Percentiles rank a stretch among this genome's conserved stretches.
Evolutionary conservation across 257 asterid genomes (phyloP).

Genomic region (Forsythia suspensa): DNA sequence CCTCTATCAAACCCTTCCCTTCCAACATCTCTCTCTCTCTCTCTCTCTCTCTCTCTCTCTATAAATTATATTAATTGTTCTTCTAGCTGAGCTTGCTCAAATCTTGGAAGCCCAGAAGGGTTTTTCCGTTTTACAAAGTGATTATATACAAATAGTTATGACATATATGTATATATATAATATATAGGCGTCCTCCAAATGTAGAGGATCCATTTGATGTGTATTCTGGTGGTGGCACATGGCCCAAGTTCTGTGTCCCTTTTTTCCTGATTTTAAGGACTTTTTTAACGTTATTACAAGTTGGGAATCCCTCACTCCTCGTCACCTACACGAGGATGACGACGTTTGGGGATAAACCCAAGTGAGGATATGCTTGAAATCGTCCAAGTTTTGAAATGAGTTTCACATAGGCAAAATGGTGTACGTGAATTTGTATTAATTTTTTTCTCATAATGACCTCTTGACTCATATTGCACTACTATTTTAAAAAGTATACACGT

Average conservation of each 20-base stretch:
- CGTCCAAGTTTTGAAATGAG: neutral
- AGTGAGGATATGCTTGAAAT: neutral
- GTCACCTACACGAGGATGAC: slow-evolving; percentile 33
- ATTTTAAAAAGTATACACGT: too few species aligned
- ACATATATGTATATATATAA: too few species aligned
- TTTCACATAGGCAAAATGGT: neutral
- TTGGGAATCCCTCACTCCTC: slow-evolving; percentile 24
- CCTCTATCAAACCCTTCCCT: slow-evolving; percentile 60
- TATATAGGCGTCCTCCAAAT: slow-evolving; percentile 30
- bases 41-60: neutral
- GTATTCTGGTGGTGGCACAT: slow-evolving; percentile 37
- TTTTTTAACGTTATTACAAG: slow-evolving; percentile 22
- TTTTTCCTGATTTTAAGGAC: slow-evolving; percentile 35
- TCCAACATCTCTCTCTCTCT: slow-evolving; percentile 37
- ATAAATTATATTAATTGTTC: neutral
- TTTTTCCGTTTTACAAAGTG: neutral
- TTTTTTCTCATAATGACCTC: too few species aligned
- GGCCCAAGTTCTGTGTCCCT: slow-evolving; percentile 30
- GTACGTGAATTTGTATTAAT: too few species aligned
- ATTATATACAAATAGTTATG: too few species aligned
- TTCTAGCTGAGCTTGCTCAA: neutral
- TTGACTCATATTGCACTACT: too few species aligned
- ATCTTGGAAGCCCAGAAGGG: slow-evolving; percentile 11
- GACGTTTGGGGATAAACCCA: slow-evolving; percentile 40
- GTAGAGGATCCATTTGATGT: slow-evolving; percentile 27